phyloP scores from a whole-genome alignment of 805 yeast genomes.

The Lipomyces spencermartinsiae region DNA sequence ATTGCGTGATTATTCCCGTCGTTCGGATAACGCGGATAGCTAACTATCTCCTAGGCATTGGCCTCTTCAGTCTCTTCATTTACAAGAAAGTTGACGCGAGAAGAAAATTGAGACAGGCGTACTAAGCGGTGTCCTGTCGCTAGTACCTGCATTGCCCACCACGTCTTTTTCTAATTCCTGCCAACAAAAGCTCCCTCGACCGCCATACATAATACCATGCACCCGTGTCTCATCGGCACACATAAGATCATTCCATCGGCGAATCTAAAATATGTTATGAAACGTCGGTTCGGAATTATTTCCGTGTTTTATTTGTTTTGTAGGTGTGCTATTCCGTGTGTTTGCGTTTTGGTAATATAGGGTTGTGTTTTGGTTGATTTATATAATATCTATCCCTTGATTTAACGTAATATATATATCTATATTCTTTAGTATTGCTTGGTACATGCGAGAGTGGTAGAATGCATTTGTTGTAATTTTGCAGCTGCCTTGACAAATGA shows the following conservation, averaged over 20 bases:
- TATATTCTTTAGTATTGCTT: not conserved
- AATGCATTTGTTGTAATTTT: not conserved
- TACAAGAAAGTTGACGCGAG: constrained; percentile 53
- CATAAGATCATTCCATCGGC: not conserved
- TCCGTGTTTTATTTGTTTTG: not conserved
- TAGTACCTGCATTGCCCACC: not conserved
- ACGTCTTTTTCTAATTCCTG: too few species aligned
- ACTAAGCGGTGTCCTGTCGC: constrained; percentile 19
- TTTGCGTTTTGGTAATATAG: constrained; percentile 12
- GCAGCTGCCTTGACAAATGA: not conserved
- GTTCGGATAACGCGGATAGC: not conserved
- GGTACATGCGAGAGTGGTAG: not conserved
- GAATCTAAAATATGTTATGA: not conserved
- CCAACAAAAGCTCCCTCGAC: not conserved
- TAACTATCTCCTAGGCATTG: constrained; percentile 52
- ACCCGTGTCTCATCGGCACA: not conserved
- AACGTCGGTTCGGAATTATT: not conserved
- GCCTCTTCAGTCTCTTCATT: constrained; percentile 49
- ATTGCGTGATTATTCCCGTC: not conserved
- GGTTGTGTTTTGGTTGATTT: constrained; percentile 8
- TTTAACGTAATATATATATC: constrained; percentile 1
- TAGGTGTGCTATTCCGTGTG: constrained; percentile 32
- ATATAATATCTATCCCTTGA: constrained; percentile 9
- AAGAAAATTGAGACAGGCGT: constrained; percentile 44
- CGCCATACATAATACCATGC: not conserved